Base-by-base conservation (phyloP, 805 yeast species). In the Hanseniaspora pseudoguilliermondii region DNA sequence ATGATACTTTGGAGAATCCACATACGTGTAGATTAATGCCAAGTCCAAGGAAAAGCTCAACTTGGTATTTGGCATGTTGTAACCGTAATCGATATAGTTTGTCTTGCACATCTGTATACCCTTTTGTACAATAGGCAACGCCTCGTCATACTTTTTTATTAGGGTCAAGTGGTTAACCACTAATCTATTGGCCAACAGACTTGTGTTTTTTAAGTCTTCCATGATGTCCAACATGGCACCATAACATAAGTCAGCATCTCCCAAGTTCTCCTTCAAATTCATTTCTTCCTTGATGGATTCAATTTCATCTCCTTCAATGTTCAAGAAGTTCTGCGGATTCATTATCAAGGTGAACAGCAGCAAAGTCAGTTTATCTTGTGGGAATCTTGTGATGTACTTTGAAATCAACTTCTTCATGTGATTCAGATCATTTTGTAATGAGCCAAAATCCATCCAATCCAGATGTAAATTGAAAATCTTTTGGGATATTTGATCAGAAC, bases 1-100 rank as follows among this genome's bases (percentile, higher is more conserved):
- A 63, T 80, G 87, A 68, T 91, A 86, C 67, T 88, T 88, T 11
- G 97, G 98, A 0, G 97, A 85, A 66, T 91, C 96, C 63, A 82
- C 78, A 64, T 86, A 84, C 0, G 95, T 86, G 64, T 89, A 86
- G 1, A 84, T 76, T 0, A 82, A 77, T 0, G 93, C 97, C 55
- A 86, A 72, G 25, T 79, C 73, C 39, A 88, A 75, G 9, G 84
- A 72, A 23, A 86, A 69, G 52, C 81, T 84, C 52, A 74, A 75
- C 60, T 75, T 79, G 1, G 89, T 74, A 59, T 80, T 70, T 0
- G 66, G 65, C 41, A 86, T 71, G 10, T 67, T 64, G 8, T 76
- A 69, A 0, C 83, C 82, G 3, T 78, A 69, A 9, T 69, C 66
- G 49, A 76, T 66, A 20, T 75, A 74, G 5, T 75, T 61, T 18